These are phyloP conservation scores for Coix lacrymajobi DNA, from an alignment of 176 grass and related monocot genomes.

Conservation along the genomic window DNA sequence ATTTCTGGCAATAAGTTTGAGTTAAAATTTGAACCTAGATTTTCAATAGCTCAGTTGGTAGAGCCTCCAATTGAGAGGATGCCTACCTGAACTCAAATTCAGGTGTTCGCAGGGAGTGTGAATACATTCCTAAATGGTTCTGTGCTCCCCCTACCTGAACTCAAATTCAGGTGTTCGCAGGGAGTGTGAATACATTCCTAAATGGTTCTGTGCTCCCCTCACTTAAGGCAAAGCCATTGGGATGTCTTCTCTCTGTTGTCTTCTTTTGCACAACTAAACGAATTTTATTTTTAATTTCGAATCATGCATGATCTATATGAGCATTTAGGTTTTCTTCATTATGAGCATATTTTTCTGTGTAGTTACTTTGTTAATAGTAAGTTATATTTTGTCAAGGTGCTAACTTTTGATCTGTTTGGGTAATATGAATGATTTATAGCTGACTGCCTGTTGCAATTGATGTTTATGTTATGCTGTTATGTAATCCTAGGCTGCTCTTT, in stretches of 20 bases:
- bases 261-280: background rate
- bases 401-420: background rate
- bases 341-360: background rate
- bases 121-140: background rate
- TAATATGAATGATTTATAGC: slow-evolving; percentile 8
- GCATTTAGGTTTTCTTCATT: background rate
- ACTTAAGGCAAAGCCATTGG: background rate
- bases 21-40: background rate
- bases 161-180: background rate
- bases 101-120: background rate
- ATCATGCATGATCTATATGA: background rate
- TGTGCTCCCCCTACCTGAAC: background rate
- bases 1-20: background rate
- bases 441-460: background rate
- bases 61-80: background rate
- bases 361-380: background rate
- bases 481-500: slow-evolving; percentile 67
- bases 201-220: background rate
- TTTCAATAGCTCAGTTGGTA: background rate
- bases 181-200: background rate
- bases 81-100: background rate
- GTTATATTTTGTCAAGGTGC: background rate
- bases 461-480: slow-evolving; percentile 9
- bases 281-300: background rate
- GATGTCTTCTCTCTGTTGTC: background rate